phyloP scores from a whole-genome alignment of 352 stramenopile genomes.

The Elongisporangium senticosum region DNA sequence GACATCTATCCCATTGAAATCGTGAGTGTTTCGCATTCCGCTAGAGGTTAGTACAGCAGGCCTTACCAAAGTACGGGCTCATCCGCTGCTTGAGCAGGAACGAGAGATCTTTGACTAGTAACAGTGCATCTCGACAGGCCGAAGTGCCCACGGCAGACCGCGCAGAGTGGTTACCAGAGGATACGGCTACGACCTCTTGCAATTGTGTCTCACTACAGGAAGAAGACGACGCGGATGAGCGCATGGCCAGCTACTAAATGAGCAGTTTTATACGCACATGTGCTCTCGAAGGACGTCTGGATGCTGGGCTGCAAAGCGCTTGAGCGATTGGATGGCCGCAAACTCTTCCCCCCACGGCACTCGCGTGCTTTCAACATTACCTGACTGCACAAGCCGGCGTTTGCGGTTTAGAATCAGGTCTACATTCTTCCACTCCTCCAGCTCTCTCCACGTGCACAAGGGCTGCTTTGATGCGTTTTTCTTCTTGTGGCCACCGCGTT shows the following conservation, averaged over 20 bases:
- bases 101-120: slow-evolving; percentile 51
- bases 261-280: slow-evolving; percentile 33
- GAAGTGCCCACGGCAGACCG: slow-evolving; percentile 2
- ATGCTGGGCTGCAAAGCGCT: slow-evolving; percentile 47
- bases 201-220: slow-evolving; percentile 20
- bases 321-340: slow-evolving; percentile 52
- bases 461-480: background rate
- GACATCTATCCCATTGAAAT: slow-evolving; percentile 18
- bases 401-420: slow-evolving; percentile 51
- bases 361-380: slow-evolving; percentile 30
- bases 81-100: slow-evolving; percentile 49
- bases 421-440: slow-evolving; percentile 57
- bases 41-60: too few species aligned
- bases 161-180: slow-evolving; percentile 2
- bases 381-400: slow-evolving; percentile 30
- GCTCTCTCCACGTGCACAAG: slow-evolving; percentile 25
- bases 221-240: background rate
- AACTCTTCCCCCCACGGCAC: slow-evolving; percentile 62
- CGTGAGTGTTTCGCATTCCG: background rate
- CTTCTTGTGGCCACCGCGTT: background rate
- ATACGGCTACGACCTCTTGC: slow-evolving; percentile 8
- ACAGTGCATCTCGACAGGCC: slow-evolving; percentile 27
- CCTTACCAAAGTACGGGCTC: slow-evolving; percentile 40
- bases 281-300: slow-evolving; percentile 44
- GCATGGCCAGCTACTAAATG: background rate